These are phyloP conservation scores for Cytospora piceae DNA, from an alignment of 2,329 filamentous ascomycete genomes.

Conservation along the genomic window DNA sequence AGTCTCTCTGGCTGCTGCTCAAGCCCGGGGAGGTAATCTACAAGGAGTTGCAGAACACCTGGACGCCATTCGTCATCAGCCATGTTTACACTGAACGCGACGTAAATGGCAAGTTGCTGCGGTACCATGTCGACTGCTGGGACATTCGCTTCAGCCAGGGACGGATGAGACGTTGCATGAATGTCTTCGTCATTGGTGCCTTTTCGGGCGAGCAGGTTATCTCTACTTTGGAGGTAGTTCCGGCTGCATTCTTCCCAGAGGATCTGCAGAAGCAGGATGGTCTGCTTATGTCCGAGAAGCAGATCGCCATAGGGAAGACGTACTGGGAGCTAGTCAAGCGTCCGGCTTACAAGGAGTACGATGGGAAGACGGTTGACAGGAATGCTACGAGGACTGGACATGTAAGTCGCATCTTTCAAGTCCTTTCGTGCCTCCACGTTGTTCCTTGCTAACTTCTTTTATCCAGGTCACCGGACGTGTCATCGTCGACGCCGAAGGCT, in stretches of 20 bases:
- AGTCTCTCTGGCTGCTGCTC: constrained; percentile 51
- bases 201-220: constrained; percentile 52
- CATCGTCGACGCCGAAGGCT: constrained; percentile 49
- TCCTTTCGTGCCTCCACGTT: not conserved
- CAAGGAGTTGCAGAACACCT: constrained; percentile 44
- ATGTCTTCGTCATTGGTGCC: constrained; percentile 40
- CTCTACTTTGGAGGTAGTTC: constrained; percentile 45
- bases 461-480: constrained; percentile 45
- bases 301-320: constrained; percentile 47
- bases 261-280: constrained; percentile 38
- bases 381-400: constrained; percentile 34
- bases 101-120: constrained; percentile 13
- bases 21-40: constrained; percentile 52
- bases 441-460: not conserved
- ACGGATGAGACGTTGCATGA: constrained; percentile 44
- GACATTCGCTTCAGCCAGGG: constrained; percentile 43
- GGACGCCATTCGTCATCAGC: constrained; percentile 49
- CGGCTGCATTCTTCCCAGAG: constrained; percentile 48
- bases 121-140: constrained; percentile 45
- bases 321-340: constrained; percentile 53
- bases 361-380: constrained; percentile 45
- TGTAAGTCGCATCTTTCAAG: constrained; percentile 19
- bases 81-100: constrained; percentile 33
- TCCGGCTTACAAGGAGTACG: constrained; percentile 52
- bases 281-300: constrained; percentile 41